These are phyloP conservation scores for Globisporangium carolinianum DNA, from an alignment of 352 stramenopile genomes.

Conservation along the genomic window DNA sequence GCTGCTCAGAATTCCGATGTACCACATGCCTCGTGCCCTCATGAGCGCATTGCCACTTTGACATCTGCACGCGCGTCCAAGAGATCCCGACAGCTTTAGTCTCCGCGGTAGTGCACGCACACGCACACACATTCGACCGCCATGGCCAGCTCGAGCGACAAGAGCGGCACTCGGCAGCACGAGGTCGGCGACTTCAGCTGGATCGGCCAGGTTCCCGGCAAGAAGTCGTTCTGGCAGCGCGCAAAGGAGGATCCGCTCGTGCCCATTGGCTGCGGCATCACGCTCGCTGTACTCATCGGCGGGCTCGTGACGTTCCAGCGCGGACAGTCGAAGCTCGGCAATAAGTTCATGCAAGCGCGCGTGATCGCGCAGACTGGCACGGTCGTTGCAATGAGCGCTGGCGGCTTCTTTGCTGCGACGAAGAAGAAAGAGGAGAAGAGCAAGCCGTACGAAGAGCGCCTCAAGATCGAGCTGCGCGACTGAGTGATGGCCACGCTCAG, in stretches of 20 bases:
- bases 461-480: slow-evolving; percentile 55
- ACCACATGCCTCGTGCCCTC: not conserved
- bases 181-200: slow-evolving; percentile 57
- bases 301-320: slow-evolving; percentile 65
- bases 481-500: slow-evolving; percentile 7
- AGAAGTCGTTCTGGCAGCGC: slow-evolving; percentile 60
- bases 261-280: slow-evolving; percentile 61
- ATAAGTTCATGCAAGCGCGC: slow-evolving; percentile 81
- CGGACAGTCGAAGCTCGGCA: slow-evolving; percentile 68
- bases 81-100: not conserved
- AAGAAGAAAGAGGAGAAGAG: slow-evolving; percentile 48
- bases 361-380: slow-evolving; percentile 65
- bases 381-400: slow-evolving; percentile 51
- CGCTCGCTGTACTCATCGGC: slow-evolving; percentile 51
- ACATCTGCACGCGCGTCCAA: not conserved
- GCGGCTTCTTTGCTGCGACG: slow-evolving; percentile 32
- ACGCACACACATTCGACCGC: not conserved
- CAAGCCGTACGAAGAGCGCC: slow-evolving; percentile 60
- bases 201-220: slow-evolving; percentile 53
- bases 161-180: slow-evolving; percentile 7
- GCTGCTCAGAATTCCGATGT: not conserved
- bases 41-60: not conserved
- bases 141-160: not conserved
- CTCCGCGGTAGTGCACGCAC: not conserved
- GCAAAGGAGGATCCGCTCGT: slow-evolving; percentile 73